A percentile compares a stretch with the other conserved stretches of the same genome.
Evolutionary conservation across 2,329 filamentous ascomycete species (phyloP).

Genomic region (Xylaria sp.): DNA sequence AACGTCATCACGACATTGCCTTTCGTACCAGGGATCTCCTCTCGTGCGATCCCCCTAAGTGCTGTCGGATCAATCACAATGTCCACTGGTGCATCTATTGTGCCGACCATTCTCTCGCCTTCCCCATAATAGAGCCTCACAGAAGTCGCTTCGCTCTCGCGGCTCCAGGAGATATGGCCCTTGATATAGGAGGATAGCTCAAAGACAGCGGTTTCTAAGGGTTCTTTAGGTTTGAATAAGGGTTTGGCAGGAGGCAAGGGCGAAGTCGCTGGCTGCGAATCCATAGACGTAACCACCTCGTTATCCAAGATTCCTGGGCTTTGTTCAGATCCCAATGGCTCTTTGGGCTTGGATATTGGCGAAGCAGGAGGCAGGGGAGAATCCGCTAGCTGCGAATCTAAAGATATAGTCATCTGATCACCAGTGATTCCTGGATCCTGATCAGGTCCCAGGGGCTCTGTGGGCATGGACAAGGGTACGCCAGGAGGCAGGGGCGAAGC

Average conservation of each 20-base stretch:
- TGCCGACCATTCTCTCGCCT: constrained; percentile 32
- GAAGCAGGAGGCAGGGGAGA: too few relatives aligned
- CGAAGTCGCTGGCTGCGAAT: not conserved
- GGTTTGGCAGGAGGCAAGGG: not conserved
- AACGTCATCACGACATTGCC: constrained; percentile 36
- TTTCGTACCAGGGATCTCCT: constrained; percentile 31
- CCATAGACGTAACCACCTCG: not conserved
- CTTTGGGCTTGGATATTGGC: too few relatives aligned
- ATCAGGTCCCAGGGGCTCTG: constrained; percentile 3
- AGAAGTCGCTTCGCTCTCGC: constrained; percentile 19
- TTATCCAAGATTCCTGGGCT: not conserved
- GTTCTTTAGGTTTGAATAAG: constrained; percentile 5
- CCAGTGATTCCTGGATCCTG: not conserved
- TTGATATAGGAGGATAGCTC: constrained; percentile 41
- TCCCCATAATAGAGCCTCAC: constrained; percentile 38
- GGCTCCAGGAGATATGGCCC: constrained; percentile 38
- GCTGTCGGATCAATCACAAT: constrained; percentile 39
- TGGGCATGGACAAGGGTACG: not conserved
- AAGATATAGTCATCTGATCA: not conserved
- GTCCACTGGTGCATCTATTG: constrained; percentile 23
- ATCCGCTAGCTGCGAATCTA: not conserved
- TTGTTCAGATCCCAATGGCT: not conserved
- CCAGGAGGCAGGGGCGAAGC: not conserved
- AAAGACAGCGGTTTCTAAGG: constrained; percentile 29
- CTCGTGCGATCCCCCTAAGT: constrained; percentile 33